Conservation (phyloP, 306 rosid species). For the Ceratonia siliqua region DNA sequence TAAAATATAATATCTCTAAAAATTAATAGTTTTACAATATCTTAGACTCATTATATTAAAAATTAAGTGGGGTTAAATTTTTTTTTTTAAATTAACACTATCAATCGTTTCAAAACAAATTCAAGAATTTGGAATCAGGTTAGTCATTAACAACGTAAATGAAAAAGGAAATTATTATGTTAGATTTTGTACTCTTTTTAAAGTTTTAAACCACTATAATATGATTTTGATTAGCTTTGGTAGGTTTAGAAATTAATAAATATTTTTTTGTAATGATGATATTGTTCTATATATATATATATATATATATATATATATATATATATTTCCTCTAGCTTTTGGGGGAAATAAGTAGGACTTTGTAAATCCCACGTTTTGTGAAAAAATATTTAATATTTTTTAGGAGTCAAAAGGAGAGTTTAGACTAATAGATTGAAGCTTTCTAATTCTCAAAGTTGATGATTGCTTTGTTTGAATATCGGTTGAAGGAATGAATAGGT, state of each 20-base stretch:
- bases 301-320: no score
- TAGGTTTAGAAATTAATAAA: conserved; percentile 14
- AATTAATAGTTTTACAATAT: no score
- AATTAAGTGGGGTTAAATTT: no score
- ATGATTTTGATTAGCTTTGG: conserved; percentile 26
- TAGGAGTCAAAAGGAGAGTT: conserved; percentile 28
- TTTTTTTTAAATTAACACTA: no score
- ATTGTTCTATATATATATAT: no score
- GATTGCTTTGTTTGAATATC: conserved; percentile 17
- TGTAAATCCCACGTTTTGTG: conserved; percentile 16
- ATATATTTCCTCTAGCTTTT: conserved; percentile 6
- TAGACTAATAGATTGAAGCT: conserved; percentile 8
- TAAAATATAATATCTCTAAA: no score
- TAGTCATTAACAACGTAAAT: background rate
- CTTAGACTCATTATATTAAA: no score
- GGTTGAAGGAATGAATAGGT: background rate
- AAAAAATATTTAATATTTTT: background rate
- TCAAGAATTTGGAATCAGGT: no score
- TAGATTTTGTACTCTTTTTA: background rate
- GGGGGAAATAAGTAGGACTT: no score
- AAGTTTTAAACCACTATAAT: background rate
- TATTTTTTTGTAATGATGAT: no score
- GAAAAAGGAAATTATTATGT: no score
- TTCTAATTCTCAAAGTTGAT: background rate
- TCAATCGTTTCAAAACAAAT: no score